Percentiles rank a stretch among this genome's conserved stretches.
phyloP scores from a whole-genome alignment of 2,329 filamentous ascomycete species.

The Botrytis aclada region DNA sequence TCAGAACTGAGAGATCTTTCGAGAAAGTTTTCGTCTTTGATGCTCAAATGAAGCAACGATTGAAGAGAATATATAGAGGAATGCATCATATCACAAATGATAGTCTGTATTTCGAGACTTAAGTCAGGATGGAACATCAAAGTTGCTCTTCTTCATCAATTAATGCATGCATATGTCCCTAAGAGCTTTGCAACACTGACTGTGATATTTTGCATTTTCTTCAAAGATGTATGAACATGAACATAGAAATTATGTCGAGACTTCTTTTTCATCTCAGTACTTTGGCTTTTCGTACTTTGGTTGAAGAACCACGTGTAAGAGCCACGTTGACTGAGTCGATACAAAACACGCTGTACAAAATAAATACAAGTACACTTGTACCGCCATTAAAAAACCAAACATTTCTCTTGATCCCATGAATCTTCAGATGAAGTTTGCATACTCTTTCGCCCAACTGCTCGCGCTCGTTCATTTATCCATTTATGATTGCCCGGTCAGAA shows the following conservation, averaged over 20 bases:
- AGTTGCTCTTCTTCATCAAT: not conserved
- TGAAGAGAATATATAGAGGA: not conserved
- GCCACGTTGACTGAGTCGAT: not conserved
- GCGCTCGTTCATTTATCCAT: not conserved
- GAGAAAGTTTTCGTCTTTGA: not conserved
- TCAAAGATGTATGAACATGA: not conserved
- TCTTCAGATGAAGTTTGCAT: not conserved
- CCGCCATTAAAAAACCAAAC: not conserved
- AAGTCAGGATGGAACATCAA: not conserved
- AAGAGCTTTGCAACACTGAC: not conserved
- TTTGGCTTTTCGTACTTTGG: not conserved
- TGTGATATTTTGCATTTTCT: not conserved
- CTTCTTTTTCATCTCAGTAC: not conserved
- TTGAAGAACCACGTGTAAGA: not conserved
- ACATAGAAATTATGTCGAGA: not conserved
- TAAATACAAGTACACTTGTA: slow-evolving; percentile 3
- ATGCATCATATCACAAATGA: not conserved
- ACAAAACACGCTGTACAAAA: not conserved
- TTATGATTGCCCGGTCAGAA: not conserved
- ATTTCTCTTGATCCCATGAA: not conserved
- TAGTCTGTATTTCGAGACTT: not conserved
- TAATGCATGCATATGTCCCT: not conserved
- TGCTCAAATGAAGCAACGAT: not conserved
- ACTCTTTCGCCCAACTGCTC: not conserved
- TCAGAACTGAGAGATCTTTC: not conserved